These are phyloP conservation scores for Dendryphion nanum DNA, from an alignment of 2,329 filamentous ascomycete genomes.

Conservation along the genomic window DNA sequence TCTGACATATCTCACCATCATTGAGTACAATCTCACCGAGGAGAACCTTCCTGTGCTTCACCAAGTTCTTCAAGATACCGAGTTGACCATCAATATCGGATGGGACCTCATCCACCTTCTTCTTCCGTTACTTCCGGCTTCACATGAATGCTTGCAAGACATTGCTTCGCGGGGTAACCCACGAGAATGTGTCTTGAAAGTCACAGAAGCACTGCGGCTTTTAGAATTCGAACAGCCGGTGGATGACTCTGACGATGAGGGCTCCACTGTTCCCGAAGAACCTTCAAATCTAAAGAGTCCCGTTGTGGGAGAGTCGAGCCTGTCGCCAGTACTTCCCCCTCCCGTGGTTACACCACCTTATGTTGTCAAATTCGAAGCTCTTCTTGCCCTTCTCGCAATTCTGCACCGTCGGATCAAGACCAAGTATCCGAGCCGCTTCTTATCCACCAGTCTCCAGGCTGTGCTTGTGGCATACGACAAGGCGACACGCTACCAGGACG, in stretches of 20 bases:
- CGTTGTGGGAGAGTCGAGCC: constrained; percentile 32
- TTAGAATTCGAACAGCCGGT: constrained; percentile 49
- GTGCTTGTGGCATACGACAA: constrained; percentile 66
- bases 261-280: constrained; percentile 19
- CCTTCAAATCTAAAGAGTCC: constrained; percentile 18
- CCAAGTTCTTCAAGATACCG: constrained; percentile 65
- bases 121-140: constrained; percentile 62
- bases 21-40: constrained; percentile 69
- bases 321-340: constrained; percentile 22
- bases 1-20: constrained; percentile 74
- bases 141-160: constrained; percentile 69
- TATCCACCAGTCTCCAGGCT: constrained; percentile 73
- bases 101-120: constrained; percentile 82
- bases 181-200: constrained; percentile 76
- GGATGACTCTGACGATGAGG: constrained; percentile 56
- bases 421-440: constrained; percentile 73
- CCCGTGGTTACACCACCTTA: constrained; percentile 38
- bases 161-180: constrained; percentile 78
- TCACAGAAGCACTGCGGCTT: constrained; percentile 68
- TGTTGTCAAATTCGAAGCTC: constrained; percentile 61
- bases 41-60: constrained; percentile 67
- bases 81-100: constrained; percentile 72
- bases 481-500: constrained; percentile 54
- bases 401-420: constrained; percentile 74
- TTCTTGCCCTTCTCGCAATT: constrained; percentile 70